Percentiles rank a stretch among this genome's conserved stretches.
phyloP scores from a whole-genome alignment of 441 rosid genomes.

The Macaranga tanarius region DNA sequence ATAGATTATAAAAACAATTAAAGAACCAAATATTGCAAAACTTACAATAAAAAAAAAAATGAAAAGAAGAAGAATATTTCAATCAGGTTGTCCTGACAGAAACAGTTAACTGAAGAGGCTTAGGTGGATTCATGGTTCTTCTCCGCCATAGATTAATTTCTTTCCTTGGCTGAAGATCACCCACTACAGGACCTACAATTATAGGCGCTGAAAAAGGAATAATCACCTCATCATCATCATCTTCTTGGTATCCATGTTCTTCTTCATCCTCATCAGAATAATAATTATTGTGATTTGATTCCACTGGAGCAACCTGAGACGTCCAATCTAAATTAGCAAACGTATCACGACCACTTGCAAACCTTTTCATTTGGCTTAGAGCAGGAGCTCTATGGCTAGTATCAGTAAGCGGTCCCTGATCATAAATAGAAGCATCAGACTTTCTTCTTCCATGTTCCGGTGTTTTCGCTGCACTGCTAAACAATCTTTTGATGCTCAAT shows the following conservation, averaged over 20 bases:
- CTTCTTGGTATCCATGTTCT: constrained; percentile 27
- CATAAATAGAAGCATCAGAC: constrained; percentile 20
- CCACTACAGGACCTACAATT: constrained; percentile 29
- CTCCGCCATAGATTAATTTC: constrained; percentile 87
- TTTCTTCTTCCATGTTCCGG: constrained; percentile 18
- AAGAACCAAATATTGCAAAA: neutral
- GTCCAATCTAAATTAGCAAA: constrained; percentile 69
- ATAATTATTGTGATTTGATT: constrained; percentile 38
- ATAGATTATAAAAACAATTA: neutral
- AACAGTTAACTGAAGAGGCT: constrained; percentile 54
- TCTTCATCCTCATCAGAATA: constrained; percentile 52
- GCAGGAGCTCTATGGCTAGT: constrained; percentile 40
- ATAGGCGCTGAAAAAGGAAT: constrained; percentile 80
- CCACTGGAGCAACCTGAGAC: constrained; percentile 52
- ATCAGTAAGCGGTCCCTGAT: constrained; percentile 28
- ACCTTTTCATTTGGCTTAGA: constrained; percentile 72
- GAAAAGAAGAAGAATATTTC: neutral
- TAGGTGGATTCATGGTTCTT: constrained; percentile 78
- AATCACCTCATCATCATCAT: constrained; percentile 39
- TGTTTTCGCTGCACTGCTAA: constrained; percentile 21
- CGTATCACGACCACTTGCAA: constrained; percentile 65
- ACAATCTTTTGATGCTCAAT: constrained; percentile 40
- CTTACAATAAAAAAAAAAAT: neutral
- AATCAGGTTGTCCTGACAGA: constrained; percentile 13
- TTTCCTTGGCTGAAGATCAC: constrained; percentile 42